Percentiles rank a stretch among this genome's conserved stretches.
Conservation (phyloP, 78 protist genomes). For the Speleostelium caveatum region DNA sequence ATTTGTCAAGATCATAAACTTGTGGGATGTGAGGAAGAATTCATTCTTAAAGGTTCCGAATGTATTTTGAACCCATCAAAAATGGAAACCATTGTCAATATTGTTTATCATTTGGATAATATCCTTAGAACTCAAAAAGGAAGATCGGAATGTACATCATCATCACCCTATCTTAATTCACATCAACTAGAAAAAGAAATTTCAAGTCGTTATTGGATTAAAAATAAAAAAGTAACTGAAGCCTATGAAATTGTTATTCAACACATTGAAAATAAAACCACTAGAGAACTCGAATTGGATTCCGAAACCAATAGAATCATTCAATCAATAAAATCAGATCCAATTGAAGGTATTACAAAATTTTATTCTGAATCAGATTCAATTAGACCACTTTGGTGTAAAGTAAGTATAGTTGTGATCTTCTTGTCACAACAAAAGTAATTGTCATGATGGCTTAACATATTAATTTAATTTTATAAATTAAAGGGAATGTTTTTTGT, state of each 20-base stretch:
- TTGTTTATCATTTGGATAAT: conserved; percentile 11
- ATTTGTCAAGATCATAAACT: conserved; percentile 24
- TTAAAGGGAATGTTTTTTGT: conserved; percentile 1
- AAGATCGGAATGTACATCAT: conserved; percentile 20
- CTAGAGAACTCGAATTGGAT: too few relatives aligned
- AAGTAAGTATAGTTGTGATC: conserved; percentile 6
- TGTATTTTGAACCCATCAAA: conserved; percentile 53
- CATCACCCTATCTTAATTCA: not conserved
- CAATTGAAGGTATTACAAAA: too few relatives aligned
- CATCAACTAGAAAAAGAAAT: conserved; percentile 22
- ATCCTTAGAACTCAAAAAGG: conserved; percentile 42
- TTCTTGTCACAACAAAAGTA: too few relatives aligned
- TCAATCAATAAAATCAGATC: too few relatives aligned
- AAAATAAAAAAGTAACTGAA: not conserved
- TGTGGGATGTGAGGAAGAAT: conserved; percentile 24
- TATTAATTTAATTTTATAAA: too few relatives aligned
- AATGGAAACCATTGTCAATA: conserved; percentile 3
- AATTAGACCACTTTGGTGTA: conserved; percentile 62
- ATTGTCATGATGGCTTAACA: too few relatives aligned
- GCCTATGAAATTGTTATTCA: conserved; percentile 3
- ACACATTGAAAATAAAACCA: not conserved
- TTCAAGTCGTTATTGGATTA: conserved; percentile 26
- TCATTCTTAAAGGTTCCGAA: not conserved
- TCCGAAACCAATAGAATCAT: not conserved
- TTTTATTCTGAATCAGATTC: conserved; percentile 12